Base-by-base conservation (phyloP, 1,284 basidiomycete species). In the Xanthoconium separans region DNA sequence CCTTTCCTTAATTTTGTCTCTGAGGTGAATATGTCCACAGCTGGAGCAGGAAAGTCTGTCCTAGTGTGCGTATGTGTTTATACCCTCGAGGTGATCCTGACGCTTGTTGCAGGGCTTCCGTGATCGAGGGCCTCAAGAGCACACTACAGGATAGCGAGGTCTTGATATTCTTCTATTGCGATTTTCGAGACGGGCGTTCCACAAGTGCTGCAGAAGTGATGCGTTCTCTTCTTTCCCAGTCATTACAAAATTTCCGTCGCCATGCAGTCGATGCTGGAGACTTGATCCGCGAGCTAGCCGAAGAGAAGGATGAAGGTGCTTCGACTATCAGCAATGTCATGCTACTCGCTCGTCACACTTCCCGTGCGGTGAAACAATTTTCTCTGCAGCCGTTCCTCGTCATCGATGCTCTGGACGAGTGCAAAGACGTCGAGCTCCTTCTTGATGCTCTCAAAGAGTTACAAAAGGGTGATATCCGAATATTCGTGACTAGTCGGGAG, bases 41-140 rank as follows among this genome's bases (percentile, higher is more conserved):
- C 54, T 2, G 61, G 53, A 1, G 53, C 50, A 0, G 64, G 61
- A 16, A 63, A 63, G 15, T 62, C 61, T 7, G 62, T 65, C 4
- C 11, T 65, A 15, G 51, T 59, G 64, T 65, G 22, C 9, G 62
- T 51, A 3, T 16, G 37, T 8, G 4, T 16, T 2, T n/a, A 6
- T 5, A 4, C 22, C 8, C 6, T 34, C 16, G 1, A 2, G 11
- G 16, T 18, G 4, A 39, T 15, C 6, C 10, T 44, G 16, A 46
- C 7, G 7, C 10, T 34, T 8, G 8, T 37, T 4, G 2, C 6
- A 53, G 50, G 10, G 50, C 60, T 18, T 49, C 40, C 2, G 56
- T 64, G 22, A 60, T 66, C 13, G 54, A 65, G 0, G 5, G 44
- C 18, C 45, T 63, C 1, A 18, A 42, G 24, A 10, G 6, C 18